Conservation (phyloP, 1,284 basidiomycete genomes). For the Naganishia albida region DNA sequence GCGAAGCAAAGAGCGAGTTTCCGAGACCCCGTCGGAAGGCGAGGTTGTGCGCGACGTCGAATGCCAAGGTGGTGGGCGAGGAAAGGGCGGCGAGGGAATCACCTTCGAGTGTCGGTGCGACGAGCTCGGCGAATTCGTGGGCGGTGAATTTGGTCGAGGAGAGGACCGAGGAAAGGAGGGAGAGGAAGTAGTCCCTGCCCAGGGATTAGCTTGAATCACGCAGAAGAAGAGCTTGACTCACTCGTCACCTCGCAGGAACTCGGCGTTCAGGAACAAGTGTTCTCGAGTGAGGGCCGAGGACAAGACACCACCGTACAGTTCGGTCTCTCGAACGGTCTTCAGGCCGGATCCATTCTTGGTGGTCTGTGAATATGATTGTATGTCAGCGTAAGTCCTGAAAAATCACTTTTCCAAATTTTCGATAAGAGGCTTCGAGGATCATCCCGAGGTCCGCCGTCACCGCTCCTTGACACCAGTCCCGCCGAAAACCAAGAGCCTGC, state of each 20-base stretch:
- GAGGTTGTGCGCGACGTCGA: conserved; percentile 77
- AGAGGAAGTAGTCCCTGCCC: conserved; percentile 77
- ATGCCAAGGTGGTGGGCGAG: conserved; percentile 62
- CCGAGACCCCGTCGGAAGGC: conserved; percentile 91
- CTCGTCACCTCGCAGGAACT: conserved; percentile 96
- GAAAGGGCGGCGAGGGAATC: conserved; percentile 68
- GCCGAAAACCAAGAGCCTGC: too few species aligned
- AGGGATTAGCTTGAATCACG: neutral
- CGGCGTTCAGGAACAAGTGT: conserved; percentile 87
- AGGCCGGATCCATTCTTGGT: conserved; percentile 82
- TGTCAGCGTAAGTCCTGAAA: neutral
- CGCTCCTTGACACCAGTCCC: neutral
- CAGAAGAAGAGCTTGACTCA: conserved; percentile 59
- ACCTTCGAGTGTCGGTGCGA: conserved; percentile 70
- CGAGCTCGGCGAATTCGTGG: conserved; percentile 84
- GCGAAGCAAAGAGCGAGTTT: conserved; percentile 76
- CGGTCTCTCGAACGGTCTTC: conserved; percentile 86
- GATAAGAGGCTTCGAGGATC: too few species aligned
- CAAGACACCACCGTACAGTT: conserved; percentile 90
- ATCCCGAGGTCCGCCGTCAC: too few species aligned
- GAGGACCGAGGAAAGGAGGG: conserved; percentile 78
- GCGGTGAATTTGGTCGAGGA: conserved; percentile 78
- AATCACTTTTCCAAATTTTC: too few species aligned
- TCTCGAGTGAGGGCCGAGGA: conserved; percentile 84
- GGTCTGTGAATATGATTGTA: conserved; percentile 57